Conservation (phyloP, 2,329 filamentous ascomycete species). For the Colletotrichum echinochloae region DNA sequence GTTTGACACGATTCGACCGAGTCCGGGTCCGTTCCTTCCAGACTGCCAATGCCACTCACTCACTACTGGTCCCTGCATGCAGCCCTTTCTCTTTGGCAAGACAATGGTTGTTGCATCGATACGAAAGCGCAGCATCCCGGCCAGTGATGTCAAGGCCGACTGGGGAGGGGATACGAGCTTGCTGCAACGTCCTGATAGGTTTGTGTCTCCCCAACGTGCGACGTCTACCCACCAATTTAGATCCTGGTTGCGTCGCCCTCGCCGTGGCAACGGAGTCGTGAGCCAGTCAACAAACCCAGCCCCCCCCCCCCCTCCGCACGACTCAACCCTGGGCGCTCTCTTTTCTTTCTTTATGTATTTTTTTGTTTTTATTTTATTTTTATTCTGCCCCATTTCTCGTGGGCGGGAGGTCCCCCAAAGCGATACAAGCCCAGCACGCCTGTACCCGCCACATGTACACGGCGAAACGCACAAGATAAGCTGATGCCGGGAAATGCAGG, state of each 20-base stretch:
- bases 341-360: neutral
- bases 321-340: neutral
- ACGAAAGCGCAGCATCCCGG: slow-evolving; percentile 25
- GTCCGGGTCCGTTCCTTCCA: no score
- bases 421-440: neutral
- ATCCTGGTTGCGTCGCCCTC: slow-evolving; percentile 26
- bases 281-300: slow-evolving; percentile 33
- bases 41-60: no score
- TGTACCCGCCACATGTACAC: no score
- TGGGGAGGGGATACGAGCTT: slow-evolving; percentile 12
- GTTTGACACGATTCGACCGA: slow-evolving; percentile 21
- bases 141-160: slow-evolving; percentile 36
- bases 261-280: slow-evolving; percentile 34
- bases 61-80: slow-evolving; percentile 7
- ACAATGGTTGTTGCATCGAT: slow-evolving; percentile 19
- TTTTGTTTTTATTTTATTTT: neutral
- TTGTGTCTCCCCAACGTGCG: slow-evolving; percentile 34
- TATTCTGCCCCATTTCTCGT: neutral
- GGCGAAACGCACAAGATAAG: neutral
- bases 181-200: slow-evolving; percentile 37
- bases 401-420: neutral
- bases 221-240: slow-evolving; percentile 22
- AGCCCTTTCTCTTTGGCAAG: neutral
- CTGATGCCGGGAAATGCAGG: neutral
- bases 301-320: no score